Evolutionary conservation across 2,329 filamentous ascomycete genomes (phyloP).

Genomic region (Fusarium chuoi): DNA sequence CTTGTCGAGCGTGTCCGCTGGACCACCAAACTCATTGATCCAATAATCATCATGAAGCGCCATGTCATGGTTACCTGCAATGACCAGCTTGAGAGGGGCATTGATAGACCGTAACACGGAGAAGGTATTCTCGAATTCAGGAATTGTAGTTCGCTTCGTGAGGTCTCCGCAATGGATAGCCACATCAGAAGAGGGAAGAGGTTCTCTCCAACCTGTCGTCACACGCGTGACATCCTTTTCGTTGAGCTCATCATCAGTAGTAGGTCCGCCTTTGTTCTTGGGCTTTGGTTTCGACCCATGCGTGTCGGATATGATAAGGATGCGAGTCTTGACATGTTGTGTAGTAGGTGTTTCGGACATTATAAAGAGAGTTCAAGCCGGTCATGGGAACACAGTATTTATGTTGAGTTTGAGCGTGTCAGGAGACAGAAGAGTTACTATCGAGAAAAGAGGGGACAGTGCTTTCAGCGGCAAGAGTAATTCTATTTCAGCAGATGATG

Average conservation of each 20-base stretch:
- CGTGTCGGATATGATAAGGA: slow-evolving; percentile 54
- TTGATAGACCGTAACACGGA: slow-evolving; percentile 54
- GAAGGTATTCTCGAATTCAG: slow-evolving; percentile 55
- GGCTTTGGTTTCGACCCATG: slow-evolving; percentile 43
- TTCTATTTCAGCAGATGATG: not conserved
- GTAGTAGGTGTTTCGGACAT: slow-evolving; percentile 17
- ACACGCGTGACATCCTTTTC: slow-evolving; percentile 13
- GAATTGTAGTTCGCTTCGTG: slow-evolving; percentile 53
- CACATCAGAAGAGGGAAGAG: slow-evolving; percentile 54
- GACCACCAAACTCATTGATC: slow-evolving; percentile 2
- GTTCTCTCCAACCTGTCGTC: slow-evolving; percentile 46
- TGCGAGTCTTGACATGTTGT: slow-evolving; percentile 47
- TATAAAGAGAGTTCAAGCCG: not conserved
- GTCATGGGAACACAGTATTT: not conserved
- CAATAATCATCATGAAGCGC: slow-evolving; percentile 50
- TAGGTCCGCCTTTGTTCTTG: slow-evolving; percentile 10
- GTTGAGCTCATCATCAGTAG: slow-evolving; percentile 42
- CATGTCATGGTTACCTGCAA: slow-evolving; percentile 66
- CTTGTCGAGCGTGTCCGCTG: slow-evolving; percentile 46
- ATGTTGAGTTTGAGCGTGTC: not conserved
- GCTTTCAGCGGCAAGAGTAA: too few species aligned
- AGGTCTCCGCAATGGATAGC: slow-evolving; percentile 65
- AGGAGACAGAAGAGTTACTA: not conserved
- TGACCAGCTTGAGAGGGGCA: slow-evolving; percentile 63
- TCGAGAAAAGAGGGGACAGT: not conserved